phyloP scores from a whole-genome alignment of 2,329 filamentous ascomycete genomes.

The Xylaria sp. region DNA sequence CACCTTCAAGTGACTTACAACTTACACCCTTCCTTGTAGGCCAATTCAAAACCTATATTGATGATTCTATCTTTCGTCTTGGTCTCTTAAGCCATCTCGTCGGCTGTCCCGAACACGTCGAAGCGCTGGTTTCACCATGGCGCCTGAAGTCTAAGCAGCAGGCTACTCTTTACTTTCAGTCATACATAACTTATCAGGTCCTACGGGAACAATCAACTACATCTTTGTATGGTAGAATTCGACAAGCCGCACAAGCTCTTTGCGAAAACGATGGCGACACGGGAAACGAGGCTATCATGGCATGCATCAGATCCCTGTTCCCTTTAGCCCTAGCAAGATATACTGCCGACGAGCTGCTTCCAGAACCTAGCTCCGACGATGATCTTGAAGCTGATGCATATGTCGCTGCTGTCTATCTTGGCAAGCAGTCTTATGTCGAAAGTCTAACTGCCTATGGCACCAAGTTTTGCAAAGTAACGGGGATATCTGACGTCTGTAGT shows the following conservation, averaged over 20 bases:
- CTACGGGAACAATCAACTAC: background rate
- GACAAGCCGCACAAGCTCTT: constrained; percentile 2
- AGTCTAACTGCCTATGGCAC: background rate
- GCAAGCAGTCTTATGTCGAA: constrained; percentile 15
- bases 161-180: no score
- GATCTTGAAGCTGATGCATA: constrained; percentile 23
- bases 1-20: background rate
- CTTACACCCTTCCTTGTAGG: background rate
- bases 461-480: background rate
- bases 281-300: background rate
- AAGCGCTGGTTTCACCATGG: no score
- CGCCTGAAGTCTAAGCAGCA: no score
- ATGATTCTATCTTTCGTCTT: constrained; percentile 8
- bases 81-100: background rate
- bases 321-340: background rate
- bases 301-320: constrained; percentile 1
- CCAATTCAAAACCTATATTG: constrained; percentile 21
- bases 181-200: constrained; percentile 2
- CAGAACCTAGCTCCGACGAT: constrained; percentile 8
- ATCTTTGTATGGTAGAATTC: constrained; percentile 10
- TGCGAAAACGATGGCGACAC: constrained; percentile 8
- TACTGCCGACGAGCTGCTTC: no score
- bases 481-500: background rate
- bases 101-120: no score
- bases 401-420: constrained; percentile 33